Base-by-base conservation (phyloP, 2,329 filamentous ascomycete genomes). In the Diaporthe ilicicola region DNA sequence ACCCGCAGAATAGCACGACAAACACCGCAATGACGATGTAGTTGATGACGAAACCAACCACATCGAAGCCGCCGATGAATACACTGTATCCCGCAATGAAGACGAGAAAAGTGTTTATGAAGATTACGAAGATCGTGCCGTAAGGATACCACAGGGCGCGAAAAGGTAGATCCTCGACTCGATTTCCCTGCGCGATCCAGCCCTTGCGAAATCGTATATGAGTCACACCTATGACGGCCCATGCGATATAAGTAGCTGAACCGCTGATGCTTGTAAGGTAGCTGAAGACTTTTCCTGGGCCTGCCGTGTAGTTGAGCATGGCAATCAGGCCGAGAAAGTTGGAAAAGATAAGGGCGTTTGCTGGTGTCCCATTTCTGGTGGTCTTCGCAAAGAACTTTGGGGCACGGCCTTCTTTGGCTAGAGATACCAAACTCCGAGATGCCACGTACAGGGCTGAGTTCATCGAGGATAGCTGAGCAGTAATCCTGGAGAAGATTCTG, bases 11-110 rank as follows among this genome's bases (percentile, higher is more conserved):
- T 29, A 87, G 82, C 2, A 85, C 69, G 1, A 79, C 78, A 70
- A 88, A 88, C 2, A 88, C 77, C 1, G 84, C 85, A 1, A 89
- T 73, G 74, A 89, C 81, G 67, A 88, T 85, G 74, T 89, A 89
- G 72, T 85, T 86, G 64, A 87, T 83, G 37, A 89, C 84, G 74
- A 89, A 89, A 10, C 80, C 81, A 1, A 83, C 83, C 0, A 83
- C 81, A 39, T 82, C 82, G 73, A 87, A 89, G 0, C 84, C 86
- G 51, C 81, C 81, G 66, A 89, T 73, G 66, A 83, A 86, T 2
- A 85, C 86, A 6, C 83, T 84, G 77, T 88, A 89, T 15, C 87
- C 87, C 73, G 87, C 85, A 53, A 85, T 82, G 61, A 87, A 83
- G 2, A 87, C 81, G 4, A 89, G 80, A 69, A 84, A 83, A 22